These are phyloP conservation scores for Pseudevernia furfuracea DNA, from an alignment of 495 filamentous ascomycete genomes.

Conservation along the genomic window DNA sequence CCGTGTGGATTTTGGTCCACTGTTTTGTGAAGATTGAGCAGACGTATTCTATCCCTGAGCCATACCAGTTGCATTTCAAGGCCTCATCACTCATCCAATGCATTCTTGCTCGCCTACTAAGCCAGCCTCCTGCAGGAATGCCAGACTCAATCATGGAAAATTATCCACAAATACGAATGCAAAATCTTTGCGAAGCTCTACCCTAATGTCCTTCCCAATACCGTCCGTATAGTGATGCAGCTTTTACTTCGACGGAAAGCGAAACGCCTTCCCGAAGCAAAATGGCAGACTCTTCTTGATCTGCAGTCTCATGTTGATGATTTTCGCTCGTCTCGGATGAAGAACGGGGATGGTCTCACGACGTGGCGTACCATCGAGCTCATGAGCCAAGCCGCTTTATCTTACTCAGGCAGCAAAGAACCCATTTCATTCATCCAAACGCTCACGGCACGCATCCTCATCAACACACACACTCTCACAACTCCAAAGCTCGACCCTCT, in stretches of 20 bases:
- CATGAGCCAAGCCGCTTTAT: conserved; percentile 46
- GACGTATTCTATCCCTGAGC: conserved; percentile 13
- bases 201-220: conserved; percentile 47
- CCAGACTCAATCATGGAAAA: conserved; percentile 54
- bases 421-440: conserved; percentile 52
- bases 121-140: conserved; percentile 40
- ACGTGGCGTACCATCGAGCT: conserved; percentile 43
- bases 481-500: conserved; percentile 51
- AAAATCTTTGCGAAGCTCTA: conserved; percentile 40
- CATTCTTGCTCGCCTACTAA: conserved; percentile 6
- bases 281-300: conserved; percentile 36
- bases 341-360: conserved; percentile 34
- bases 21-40: conserved; percentile 12
- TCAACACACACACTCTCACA: conserved; percentile 56
- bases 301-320: conserved; percentile 41
- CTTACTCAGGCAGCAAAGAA: conserved; percentile 44
- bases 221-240: conserved; percentile 47
- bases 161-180: conserved; percentile 55
- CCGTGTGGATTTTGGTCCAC: not conserved
- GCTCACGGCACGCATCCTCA: conserved; percentile 41
- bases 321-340: conserved; percentile 16
- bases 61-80: not conserved
- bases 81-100: not conserved
- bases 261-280: conserved; percentile 31
- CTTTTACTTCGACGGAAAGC: conserved; percentile 41